Percentiles rank a stretch among this genome's conserved stretches.
Evolutionary conservation across 441 rosid species (phyloP).

Genomic region (Gossypium davidsonii): DNA sequence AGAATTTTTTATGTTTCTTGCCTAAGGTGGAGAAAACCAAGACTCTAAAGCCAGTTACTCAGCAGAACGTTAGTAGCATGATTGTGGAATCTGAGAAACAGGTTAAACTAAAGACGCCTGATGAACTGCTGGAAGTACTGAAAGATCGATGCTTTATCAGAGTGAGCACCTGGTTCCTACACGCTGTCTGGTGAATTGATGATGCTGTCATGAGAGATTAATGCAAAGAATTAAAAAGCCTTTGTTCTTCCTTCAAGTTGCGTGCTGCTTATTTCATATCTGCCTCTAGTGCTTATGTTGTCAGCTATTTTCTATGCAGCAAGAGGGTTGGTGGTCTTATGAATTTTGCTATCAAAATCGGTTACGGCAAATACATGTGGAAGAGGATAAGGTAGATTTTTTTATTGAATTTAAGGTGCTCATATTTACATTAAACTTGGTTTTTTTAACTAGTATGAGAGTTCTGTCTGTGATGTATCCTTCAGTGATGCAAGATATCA

Average conservation of each 20-base stretch:
- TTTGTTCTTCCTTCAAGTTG: background rate
- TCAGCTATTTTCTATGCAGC: slow-evolving; percentile 41
- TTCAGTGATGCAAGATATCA: background rate
- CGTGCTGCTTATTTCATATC: background rate
- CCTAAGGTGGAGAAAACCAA: slow-evolving; percentile 69
- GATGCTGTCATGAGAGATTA: background rate
- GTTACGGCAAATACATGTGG: slow-evolving; percentile 62
- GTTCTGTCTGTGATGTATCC: background rate
- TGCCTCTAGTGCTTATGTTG: background rate
- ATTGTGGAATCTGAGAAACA: slow-evolving; percentile 70
- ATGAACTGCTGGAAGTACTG: slow-evolving; percentile 71
- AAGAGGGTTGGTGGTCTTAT: slow-evolving; percentile 99
- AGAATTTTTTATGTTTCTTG: slow-evolving; percentile 55
- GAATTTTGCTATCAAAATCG: slow-evolving; percentile 65
- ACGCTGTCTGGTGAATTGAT: background rate
- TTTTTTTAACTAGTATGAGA: background rate
- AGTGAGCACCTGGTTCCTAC: slow-evolving; percentile 31
- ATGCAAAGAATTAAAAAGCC: background rate
- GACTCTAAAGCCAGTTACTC: slow-evolving; percentile 39
- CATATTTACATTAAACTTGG: background rate
- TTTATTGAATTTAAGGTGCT: slow-evolving; percentile 1
- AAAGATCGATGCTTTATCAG: slow-evolving; percentile 55
- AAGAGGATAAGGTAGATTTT: slow-evolving; percentile 55
- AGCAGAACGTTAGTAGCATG: slow-evolving; percentile 58
- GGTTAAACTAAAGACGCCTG: slow-evolving; percentile 74